These are phyloP conservation scores for Periconia digitata DNA, from an alignment of 2,329 filamentous ascomycete genomes.

Conservation along the genomic window DNA sequence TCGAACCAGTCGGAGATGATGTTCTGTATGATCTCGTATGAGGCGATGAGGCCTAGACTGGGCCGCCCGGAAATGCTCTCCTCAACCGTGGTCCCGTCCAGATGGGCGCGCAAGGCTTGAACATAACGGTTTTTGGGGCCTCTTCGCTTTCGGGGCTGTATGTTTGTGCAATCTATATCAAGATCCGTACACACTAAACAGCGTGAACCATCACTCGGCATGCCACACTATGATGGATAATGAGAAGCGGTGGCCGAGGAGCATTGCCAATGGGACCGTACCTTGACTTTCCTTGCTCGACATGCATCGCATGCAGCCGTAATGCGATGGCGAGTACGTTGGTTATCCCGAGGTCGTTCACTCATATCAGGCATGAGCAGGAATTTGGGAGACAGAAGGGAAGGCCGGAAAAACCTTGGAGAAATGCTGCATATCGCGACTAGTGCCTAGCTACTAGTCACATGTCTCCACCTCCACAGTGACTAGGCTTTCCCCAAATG, in stretches of 20 bases:
- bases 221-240: constrained; percentile 8
- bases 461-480: too few relatives aligned
- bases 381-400: background rate
- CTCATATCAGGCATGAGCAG: background rate
- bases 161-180: constrained; percentile 15
- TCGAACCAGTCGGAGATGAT: constrained; percentile 22
- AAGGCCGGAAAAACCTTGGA: background rate
- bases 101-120: constrained; percentile 8
- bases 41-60: constrained; percentile 9
- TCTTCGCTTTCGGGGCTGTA: constrained; percentile 19
- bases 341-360: background rate
- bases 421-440: background rate
- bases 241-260: too few relatives aligned
- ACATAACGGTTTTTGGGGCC: constrained; percentile 22
- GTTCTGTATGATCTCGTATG: constrained; percentile 9
- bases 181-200: constrained; percentile 17
- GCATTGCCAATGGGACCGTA: constrained; percentile 2
- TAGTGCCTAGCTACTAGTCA: background rate
- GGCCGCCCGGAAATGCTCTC: background rate
- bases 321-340: constrained; percentile 9
- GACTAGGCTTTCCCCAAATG: background rate
- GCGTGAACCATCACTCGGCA: background rate
- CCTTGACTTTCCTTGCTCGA: constrained; percentile 23
- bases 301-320: constrained; percentile 24
- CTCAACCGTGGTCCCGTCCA: background rate